phyloP scores from a whole-genome alignment of 306 rosid genomes.

The Sphenostylis stenocarpa region DNA sequence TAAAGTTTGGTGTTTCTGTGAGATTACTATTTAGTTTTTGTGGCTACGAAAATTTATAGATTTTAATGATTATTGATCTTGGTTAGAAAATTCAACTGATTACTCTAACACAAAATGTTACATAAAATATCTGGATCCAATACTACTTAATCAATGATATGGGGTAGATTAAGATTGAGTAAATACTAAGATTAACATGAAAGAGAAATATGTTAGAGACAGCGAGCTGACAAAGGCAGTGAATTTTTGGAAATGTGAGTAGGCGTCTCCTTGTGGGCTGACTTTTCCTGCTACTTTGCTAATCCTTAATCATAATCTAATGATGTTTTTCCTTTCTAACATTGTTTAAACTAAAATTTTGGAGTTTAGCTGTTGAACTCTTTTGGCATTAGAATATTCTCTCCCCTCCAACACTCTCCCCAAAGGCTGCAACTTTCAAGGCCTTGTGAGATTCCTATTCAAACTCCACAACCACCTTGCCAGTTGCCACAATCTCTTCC shows the following conservation, averaged over 20 bases:
- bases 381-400: conserved; percentile 81
- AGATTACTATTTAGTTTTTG: background rate
- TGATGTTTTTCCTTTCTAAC: conserved; percentile 68
- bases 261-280: conserved; percentile 88
- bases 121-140: too few relatives aligned
- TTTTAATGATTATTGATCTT: too few relatives aligned
- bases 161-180: background rate
- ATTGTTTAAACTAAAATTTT: conserved; percentile 66
- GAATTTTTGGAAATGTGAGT: conserved; percentile 88
- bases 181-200: background rate
- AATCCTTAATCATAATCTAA: conserved; percentile 88
- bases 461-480: conserved; percentile 24
- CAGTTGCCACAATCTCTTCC: conserved; percentile 9
- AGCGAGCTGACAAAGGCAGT: conserved; percentile 86
- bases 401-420: conserved; percentile 54
- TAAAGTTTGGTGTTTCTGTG: background rate
- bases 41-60: too few relatives aligned
- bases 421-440: conserved; percentile 83
- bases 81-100: too few relatives aligned
- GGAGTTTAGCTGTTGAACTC: conserved; percentile 85
- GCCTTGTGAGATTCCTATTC: conserved; percentile 61
- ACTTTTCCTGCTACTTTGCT: conserved; percentile 57
- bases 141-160: too few relatives aligned
- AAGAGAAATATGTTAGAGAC: conserved; percentile 40
- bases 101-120: too few relatives aligned